Percentiles rank a stretch among this genome's conserved stretches.
phyloP scores from a whole-genome alignment of 192 early-diverging fungal genomes.

The Funneliformis geosporum region DNA sequence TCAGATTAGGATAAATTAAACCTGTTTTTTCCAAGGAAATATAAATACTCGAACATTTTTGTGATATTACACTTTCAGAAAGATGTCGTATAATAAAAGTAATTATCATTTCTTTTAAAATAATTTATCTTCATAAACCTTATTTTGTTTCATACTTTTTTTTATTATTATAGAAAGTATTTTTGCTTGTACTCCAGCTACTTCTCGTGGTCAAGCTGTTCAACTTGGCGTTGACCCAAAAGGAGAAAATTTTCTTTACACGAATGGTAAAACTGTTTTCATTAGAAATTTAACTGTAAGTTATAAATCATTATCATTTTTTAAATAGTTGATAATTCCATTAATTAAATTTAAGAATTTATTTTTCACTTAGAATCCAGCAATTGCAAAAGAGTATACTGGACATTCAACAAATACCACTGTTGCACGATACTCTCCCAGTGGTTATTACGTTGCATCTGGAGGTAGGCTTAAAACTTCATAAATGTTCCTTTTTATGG shows the following conservation, averaged over 20 bases:
- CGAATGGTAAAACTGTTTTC: conserved; percentile 85
- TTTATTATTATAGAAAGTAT: conserved; percentile 48
- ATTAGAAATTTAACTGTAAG: conserved; percentile 78
- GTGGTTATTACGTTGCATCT: conserved; percentile 94
- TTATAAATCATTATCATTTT: neutral
- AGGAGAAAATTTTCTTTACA: conserved; percentile 83
- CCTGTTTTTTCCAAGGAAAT: too few relatives aligned
- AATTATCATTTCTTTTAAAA: too few relatives aligned
- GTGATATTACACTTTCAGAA: too few relatives aligned
- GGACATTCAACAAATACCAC: conserved; percentile 76
- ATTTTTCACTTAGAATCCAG: conserved; percentile 60
- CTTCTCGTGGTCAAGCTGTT: conserved; percentile 78
- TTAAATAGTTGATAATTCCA: neutral
- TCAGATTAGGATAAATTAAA: too few relatives aligned
- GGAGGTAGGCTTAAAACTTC: conserved; percentile 62
- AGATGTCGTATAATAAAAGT: too few relatives aligned
- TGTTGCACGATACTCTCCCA: conserved; percentile 88
- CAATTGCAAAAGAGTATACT: conserved; percentile 79
- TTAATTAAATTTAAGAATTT: neutral
- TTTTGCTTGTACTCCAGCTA: conserved; percentile 76
- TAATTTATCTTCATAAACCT: too few relatives aligned
- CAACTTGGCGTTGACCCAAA: conserved; percentile 83
- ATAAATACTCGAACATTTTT: too few relatives aligned
- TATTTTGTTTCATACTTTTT: too few relatives aligned
- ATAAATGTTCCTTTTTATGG: neutral